Evolutionary conservation across 2,329 filamentous ascomycete species (phyloP).

Genomic region (Colletotrichum karsti): DNA sequence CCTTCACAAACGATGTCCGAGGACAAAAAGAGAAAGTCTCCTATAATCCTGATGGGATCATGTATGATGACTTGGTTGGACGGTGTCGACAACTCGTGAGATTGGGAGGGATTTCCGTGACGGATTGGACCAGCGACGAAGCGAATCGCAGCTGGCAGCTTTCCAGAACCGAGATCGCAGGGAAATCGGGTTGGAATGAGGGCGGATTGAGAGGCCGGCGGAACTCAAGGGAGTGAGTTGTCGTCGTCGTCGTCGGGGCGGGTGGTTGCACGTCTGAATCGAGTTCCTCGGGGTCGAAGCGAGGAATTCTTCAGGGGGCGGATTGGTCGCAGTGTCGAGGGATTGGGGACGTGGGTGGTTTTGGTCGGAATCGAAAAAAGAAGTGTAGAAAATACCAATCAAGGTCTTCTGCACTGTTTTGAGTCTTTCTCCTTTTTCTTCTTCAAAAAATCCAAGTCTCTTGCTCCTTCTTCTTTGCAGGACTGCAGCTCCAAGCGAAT

Average conservation of each 20-base stretch:
- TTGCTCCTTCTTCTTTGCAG: conserved; percentile 18
- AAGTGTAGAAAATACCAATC: conserved; percentile 47
- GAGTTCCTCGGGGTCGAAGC: conserved; percentile 52
- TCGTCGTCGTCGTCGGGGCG: conserved; percentile 42
- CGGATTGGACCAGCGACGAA: conserved; percentile 6
- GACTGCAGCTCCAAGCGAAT: conserved; percentile 19
- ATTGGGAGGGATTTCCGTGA: neutral
- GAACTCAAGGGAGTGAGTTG: conserved; percentile 43
- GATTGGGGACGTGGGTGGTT: conserved; percentile 16
- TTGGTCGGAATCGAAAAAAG: conserved; percentile 3
- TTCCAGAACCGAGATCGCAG: conserved; percentile 32
- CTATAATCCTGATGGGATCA: conserved; percentile 26
- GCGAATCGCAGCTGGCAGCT: neutral
- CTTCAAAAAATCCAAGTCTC: conserved; percentile 33
- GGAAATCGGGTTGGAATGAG: conserved; percentile 25
- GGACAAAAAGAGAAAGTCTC: conserved; percentile 9
- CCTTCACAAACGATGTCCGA: conserved; percentile 25
- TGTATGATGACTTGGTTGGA: conserved; percentile 9
- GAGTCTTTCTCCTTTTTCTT: conserved; percentile 38
- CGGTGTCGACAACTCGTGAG: neutral
- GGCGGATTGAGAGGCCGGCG: conserved; percentile 19
- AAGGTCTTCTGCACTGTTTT: conserved; percentile 42
- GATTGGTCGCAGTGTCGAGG: conserved; percentile 15
- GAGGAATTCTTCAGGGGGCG: conserved; percentile 48
- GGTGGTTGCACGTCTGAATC: conserved; percentile 35